Evolutionary conservation across 306 rosid species (phyloP), one percentile per base, ranked within the genome.

Genomic region (Abrus precatorius): DNA sequence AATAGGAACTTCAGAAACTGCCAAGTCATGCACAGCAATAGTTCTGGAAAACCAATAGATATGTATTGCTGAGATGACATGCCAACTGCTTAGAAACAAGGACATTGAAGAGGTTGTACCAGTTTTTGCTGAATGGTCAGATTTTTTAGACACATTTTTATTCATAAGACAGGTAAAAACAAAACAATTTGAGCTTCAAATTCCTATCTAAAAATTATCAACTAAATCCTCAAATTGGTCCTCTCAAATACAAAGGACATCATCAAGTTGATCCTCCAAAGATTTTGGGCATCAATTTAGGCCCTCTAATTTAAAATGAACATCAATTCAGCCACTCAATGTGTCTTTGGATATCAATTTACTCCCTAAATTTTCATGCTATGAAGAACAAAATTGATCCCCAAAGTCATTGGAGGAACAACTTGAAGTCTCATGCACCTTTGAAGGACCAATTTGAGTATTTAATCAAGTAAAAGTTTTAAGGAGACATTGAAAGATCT

Each of bases 341-440:
- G 9, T 36, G 52, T 77, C 64, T 28, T 64, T 52, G 56, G 13
- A 78, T 28, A 44, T 43, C 69, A 78, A 67, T 44, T 56, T 44
- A 54, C 28, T 56, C 43, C 38, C 60, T 33, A 77, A 38, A 48
- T 9, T 48, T 63, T 62, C 6, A 36, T 1, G 9, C 9, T 10
- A 30, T 8, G 59, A 11, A 29, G 67, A 4, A 20, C 30, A 1
- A 20, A 62, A 52, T 41, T 9, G 27, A 29, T 34, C 9, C 1
- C 2, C 47, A 53, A 49, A 13, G 40, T 9, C 9, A 53, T 41
- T 13, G 45, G 28, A 66, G 13, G 9, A 53, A 52, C 38, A 43
- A 44, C 29, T 53, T 52, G 43, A 64, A 48, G 74, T 53, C 52
- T 5, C 49, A 9, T 20, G 45, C 27, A 77, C 49, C 66, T 50